Evolutionary conservation across 768 basidiomycete species (phyloP), one percentile per base, ranked within the genome.

Genomic region (Leccinum truebloodii): DNA sequence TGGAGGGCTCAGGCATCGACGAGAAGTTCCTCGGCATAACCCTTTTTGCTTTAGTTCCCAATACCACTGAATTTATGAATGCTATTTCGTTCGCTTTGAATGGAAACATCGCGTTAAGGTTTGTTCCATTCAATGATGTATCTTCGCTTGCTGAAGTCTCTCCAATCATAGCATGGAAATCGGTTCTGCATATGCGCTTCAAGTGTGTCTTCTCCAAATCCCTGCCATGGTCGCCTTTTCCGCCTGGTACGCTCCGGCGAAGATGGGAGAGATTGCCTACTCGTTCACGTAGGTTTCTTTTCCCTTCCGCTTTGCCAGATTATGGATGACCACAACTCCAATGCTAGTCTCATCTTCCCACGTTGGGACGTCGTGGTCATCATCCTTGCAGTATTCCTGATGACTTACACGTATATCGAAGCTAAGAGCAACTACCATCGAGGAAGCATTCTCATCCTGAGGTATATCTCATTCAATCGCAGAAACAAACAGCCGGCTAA

Each of bases 11-110:
- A 0, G 93, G 93, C 2, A 93, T 98, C 30, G 92, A 97, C 59
- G 97, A 98, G 71, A 99, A 99, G 72, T 95, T 98, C 81, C 83
- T 99, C 32, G 97, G 97, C 55, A 82, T 99, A 62, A 98, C 95
- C 0, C 81, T 99, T 10, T 98, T 99, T 70, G 97, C 97, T 8
- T 84, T 99, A 34, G 95, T 98, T 1, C 97, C 97, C 4, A 99
- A 99, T 71, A 97, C 95, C 4, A 98, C 97, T 2, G 97, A 99
- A 75, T 98, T 99, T 74, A 97, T 97, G 94, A 98, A 98, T 71
- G 97, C 97, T 54, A 95, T 98, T 62, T 96, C 95, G 3, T 99
- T 99, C 71, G 95, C 97, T 28, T 75, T 99, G 63, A 92, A 97
- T 69, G 96, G 90, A 6, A 98, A 98, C 72, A 99, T 99, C 64